Evolutionary conservation across 2,329 filamentous ascomycete genomes (phyloP).

Genomic region (Plenodomus tracheiphilus): DNA sequence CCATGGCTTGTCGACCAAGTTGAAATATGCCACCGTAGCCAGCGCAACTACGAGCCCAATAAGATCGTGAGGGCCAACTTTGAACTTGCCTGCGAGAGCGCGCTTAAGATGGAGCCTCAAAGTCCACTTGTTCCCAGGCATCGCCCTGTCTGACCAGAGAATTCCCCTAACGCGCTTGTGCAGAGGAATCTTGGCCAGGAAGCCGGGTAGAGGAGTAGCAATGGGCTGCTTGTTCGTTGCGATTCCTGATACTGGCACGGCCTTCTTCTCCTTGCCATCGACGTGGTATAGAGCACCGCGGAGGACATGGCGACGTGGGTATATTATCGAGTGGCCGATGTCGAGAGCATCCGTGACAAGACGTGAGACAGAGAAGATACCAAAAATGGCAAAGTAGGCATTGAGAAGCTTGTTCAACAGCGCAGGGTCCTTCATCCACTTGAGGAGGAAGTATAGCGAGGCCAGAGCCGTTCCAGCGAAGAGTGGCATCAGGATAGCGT

Average conservation of each 20-base stretch:
- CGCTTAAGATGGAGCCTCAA: slow-evolving; percentile 60
- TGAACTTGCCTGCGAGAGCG: slow-evolving; percentile 53
- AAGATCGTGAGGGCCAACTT: slow-evolving; percentile 58
- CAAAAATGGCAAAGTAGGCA: slow-evolving; percentile 80
- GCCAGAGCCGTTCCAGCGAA: slow-evolving; percentile 73
- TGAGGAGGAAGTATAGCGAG: slow-evolving; percentile 83
- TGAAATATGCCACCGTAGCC: slow-evolving; percentile 65
- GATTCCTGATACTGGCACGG: slow-evolving; percentile 35
- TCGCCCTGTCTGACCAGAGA: slow-evolving; percentile 56
- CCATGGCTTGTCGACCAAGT: slow-evolving; percentile 63
- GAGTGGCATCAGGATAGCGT: slow-evolving; percentile 84
- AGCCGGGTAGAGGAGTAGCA: slow-evolving; percentile 56
- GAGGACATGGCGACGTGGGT: slow-evolving; percentile 69
- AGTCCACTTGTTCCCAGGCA: slow-evolving; percentile 55
- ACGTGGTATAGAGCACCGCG: slow-evolving; percentile 56
- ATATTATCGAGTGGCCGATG: slow-evolving; percentile 67
- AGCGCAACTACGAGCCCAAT: slow-evolving; percentile 61
- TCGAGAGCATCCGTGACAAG: slow-evolving; percentile 74
- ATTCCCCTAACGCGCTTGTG: slow-evolving; percentile 36
- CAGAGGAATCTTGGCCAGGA: slow-evolving; percentile 53
- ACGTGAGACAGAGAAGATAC: slow-evolving; percentile 73
- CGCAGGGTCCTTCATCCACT: slow-evolving; percentile 80
- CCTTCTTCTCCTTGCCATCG: slow-evolving; percentile 38
- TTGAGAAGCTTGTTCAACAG: slow-evolving; percentile 82
- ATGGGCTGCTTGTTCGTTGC: slow-evolving; percentile 23